Percentiles rank a stretch among this genome's conserved stretches.
phyloP scores from a whole-genome alignment of 495 filamentous ascomycete species.

The Xylaria flabelliformis region DNA sequence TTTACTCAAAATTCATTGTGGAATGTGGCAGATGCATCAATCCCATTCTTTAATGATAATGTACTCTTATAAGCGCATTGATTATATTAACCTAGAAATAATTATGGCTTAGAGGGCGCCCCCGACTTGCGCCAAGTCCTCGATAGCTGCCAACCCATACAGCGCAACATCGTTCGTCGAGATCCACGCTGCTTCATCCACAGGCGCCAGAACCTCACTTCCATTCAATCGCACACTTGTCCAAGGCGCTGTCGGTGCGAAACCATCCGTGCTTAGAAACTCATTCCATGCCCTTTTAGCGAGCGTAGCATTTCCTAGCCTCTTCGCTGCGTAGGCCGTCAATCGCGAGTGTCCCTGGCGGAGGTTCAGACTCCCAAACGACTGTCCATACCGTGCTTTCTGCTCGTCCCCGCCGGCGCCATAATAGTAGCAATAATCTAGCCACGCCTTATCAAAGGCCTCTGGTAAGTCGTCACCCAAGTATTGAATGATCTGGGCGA shows the following conservation, averaged over 20 bases:
- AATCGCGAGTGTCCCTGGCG: conserved; percentile 55
- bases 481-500: conserved; percentile 49
- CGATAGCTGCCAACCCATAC: conserved; percentile 54
- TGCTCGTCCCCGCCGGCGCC: conserved; percentile 47
- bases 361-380: conserved; percentile 47
- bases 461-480: conserved; percentile 37
- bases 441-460: conserved; percentile 49
- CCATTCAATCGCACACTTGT: conserved; percentile 40
- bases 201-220: conserved; percentile 43
- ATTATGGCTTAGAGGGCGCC: conserved; percentile 27
- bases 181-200: conserved; percentile 53
- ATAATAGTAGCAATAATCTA: conserved; percentile 56
- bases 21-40: neutral
- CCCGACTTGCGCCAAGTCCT: conserved; percentile 50
- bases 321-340: conserved; percentile 49
- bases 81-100: neutral
- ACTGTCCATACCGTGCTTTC: conserved; percentile 47
- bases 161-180: conserved; percentile 51
- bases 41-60: too few species aligned
- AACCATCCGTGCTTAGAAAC: conserved; percentile 49
- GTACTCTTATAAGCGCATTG: neutral
- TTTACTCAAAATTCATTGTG: neutral
- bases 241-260: conserved; percentile 44
- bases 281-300: conserved; percentile 51
- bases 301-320: conserved; percentile 41